Base-by-base conservation (phyloP, 108 stramenopile species). In the Fistulifera pelliculosa region DNA sequence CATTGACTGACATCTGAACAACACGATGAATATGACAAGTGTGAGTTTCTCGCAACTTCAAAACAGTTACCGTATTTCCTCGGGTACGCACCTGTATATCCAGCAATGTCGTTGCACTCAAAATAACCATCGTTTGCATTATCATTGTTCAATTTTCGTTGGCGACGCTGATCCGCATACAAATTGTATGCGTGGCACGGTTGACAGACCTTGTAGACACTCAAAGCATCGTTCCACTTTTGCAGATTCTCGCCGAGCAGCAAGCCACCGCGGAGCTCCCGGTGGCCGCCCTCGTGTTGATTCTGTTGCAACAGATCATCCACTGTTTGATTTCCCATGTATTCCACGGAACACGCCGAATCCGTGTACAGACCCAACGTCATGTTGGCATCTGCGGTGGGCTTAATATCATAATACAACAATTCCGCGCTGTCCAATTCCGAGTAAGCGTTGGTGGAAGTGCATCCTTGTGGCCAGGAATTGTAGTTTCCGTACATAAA, bases 361-460 rank as follows among this genome's bases (percentile, higher is more conserved):
- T 85, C 79, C 10, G 74, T 80, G 44, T 80, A 85, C 24, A 85
- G 49, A 26, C 74, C 79, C 2, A 77, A 10, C 8, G 50, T 48
- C 22, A 80, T 56, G 21, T 54, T 44, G 1, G 71, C 83, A 48
- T 73, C 60, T 12, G 51, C 23, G 6, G 41, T 16, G 4, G 83
- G 79, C 57, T 80, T 78, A 24, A 71, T 25, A 41, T 80, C 70
- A 56, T 77, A 80, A 59, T 85, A 85, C n/a, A 85, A 49, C 31
- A 35, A 35, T 35, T 35, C 6, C 15, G 21, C 12, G 0, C 49
- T 59, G 1, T 68, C 74, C 28, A 48, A 27, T 1, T 5, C 49
- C 0, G 27, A 47, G 0, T 39, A 47, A 0, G 49, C 38, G 13
- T n/a, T 21, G 1, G 74, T 56, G 18, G 19, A 12, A 5, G 65